These are phyloP conservation scores for Podila verticillata DNA, from an alignment of 192 early-diverging fungal species.

Conservation along the genomic window DNA sequence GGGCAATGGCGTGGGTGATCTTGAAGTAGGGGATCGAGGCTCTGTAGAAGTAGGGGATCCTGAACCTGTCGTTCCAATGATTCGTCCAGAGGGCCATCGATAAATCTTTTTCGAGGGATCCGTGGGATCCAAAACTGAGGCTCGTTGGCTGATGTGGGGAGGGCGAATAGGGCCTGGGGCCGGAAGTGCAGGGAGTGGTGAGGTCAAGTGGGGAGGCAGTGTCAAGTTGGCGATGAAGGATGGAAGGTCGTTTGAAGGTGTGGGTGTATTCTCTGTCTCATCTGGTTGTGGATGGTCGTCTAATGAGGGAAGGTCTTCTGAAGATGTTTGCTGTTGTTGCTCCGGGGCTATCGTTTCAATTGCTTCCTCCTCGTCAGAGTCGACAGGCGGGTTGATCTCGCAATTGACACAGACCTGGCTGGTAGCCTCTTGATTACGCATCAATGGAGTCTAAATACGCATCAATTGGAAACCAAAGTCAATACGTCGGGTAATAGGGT, in stretches of 20 bases:
- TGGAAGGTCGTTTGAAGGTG: not conserved
- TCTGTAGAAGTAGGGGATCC: not conserved
- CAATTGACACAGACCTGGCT: conserved; percentile 51
- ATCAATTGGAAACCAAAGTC: not conserved
- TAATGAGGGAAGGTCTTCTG: not conserved
- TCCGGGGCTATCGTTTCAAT: not conserved
- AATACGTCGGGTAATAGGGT: not conserved
- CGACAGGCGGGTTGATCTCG: conserved; percentile 41
- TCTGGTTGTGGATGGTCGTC: not conserved
- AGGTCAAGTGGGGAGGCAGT: conserved; percentile 5
- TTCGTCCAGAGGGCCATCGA: conserved; percentile 13
- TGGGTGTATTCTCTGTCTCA: not conserved
- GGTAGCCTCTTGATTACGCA: conserved; percentile 48
- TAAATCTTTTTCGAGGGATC: conserved; percentile 3
- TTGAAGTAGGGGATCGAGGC: conserved; percentile 6
- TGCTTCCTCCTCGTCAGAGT: conserved; percentile 14
- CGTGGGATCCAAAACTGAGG: conserved; percentile 28
- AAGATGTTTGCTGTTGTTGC: not conserved
- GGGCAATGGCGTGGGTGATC: conserved; percentile 14
- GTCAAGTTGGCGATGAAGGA: conserved; percentile 1
- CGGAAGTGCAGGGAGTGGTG: conserved; percentile 8
- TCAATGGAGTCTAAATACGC: conserved; percentile 16
- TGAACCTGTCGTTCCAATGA: not conserved
- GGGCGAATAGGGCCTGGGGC: not conserved
- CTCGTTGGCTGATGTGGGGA: conserved; percentile 5